Evolutionary conservation across 2,329 filamentous ascomycete species (phyloP).

Genomic region (Akanthomyces lecanii): DNA sequence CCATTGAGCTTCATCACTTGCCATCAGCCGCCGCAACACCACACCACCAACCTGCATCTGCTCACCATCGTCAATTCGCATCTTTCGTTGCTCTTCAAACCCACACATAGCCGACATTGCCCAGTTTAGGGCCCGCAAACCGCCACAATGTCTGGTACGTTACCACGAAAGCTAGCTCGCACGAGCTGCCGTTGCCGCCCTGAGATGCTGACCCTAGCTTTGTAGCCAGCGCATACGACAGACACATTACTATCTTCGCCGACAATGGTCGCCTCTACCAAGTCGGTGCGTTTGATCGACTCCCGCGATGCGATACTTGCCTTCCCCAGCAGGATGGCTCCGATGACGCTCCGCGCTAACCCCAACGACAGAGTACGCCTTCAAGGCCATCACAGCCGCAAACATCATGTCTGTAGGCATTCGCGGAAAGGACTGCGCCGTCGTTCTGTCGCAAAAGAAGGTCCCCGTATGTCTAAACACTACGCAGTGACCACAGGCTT

Average conservation of each 20-base stretch:
- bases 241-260: conserved; percentile 99
- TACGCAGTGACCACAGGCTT: neutral
- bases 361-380: conserved; percentile 83
- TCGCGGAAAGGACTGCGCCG: conserved; percentile 92
- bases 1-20: conserved; percentile 15
- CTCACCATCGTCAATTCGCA: conserved; percentile 16
- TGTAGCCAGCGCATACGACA: conserved; percentile 75
- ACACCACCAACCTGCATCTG: conserved; percentile 24
- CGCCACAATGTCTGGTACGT: conserved; percentile 51
- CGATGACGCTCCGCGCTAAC: conserved; percentile 15
- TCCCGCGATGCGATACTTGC: conserved; percentile 8
- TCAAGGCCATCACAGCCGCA: conserved; percentile 98
- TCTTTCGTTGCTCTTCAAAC: neutral
- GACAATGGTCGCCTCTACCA: conserved; percentile 98
- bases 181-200: conserved; percentile 26
- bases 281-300: conserved; percentile 71
- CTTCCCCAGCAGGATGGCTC: conserved; percentile 17
- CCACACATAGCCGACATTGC: neutral
- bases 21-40: conserved; percentile 10
- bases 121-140: conserved; percentile 21
- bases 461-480: conserved; percentile 70
- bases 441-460: conserved; percentile 98
- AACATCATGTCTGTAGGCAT: conserved; percentile 98
- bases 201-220: conserved; percentile 21
- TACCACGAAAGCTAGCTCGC: conserved; percentile 14